phyloP scores from a whole-genome alignment of 1,139 yeast species.

The Saccharomycopsis crataegensis region DNA sequence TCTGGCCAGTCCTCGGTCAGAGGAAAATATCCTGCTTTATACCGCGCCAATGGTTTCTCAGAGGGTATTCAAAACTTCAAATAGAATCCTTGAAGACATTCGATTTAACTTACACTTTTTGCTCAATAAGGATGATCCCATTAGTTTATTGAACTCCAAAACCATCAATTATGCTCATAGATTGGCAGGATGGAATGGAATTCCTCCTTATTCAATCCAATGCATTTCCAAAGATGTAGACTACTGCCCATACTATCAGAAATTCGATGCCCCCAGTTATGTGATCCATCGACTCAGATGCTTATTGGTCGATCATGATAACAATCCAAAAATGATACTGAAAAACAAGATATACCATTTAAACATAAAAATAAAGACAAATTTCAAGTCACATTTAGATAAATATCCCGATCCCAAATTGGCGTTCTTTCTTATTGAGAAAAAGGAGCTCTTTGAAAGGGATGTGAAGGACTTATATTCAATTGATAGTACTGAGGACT shows the following conservation, averaged over 20 bases:
- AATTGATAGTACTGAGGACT: conserved; percentile 22
- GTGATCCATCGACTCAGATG: conserved; percentile 1
- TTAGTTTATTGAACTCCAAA: conserved; percentile 9
- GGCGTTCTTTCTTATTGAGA: conserved; percentile 3
- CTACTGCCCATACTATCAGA: conserved; percentile 1
- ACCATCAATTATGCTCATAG: conserved; percentile 12
- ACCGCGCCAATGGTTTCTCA: conserved; percentile 22
- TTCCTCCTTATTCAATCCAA: neutral
- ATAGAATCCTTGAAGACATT: conserved; percentile 59
- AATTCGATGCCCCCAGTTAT: neutral
- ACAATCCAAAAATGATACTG: conserved; percentile 6
- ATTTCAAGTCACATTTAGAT: conserved; percentile 11
- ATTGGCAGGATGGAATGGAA: neutral
- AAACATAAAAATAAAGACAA: conserved; percentile 29
- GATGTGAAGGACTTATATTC: conserved; percentile 11
- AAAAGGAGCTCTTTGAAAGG: neutral
- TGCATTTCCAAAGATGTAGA: neutral
- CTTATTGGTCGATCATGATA: conserved; percentile 4
- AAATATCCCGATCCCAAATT: conserved; percentile 1
- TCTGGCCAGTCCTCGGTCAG: neutral
- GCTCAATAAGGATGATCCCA: neutral
- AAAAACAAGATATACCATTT: conserved; percentile 29
- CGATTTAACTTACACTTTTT: conserved; percentile 32
- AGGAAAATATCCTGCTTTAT: conserved; percentile 20
- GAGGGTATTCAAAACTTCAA: conserved; percentile 50